Percentiles rank a stretch among this genome's conserved stretches.
Evolutionary conservation across 768 basidiomycete species (phyloP).

Genomic region (Gloeopeniophorella convolvens): DNA sequence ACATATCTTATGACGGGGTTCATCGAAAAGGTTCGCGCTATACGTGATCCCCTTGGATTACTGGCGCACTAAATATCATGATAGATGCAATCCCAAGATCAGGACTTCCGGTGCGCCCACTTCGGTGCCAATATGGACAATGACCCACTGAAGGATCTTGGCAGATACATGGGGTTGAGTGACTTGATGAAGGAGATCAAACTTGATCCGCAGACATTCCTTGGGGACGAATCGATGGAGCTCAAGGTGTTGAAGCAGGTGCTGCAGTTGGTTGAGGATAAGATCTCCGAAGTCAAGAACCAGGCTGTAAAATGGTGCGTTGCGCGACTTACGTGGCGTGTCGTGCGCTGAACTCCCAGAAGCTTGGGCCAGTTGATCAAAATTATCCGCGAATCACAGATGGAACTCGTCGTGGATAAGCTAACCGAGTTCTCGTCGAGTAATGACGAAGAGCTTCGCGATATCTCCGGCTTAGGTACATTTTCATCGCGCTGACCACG

Average conservation of each 20-base stretch:
- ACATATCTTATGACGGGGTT: slow-evolving; percentile 79
- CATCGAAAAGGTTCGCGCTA: slow-evolving; percentile 60
- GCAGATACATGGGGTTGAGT: slow-evolving; percentile 93
- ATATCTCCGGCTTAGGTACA: slow-evolving; percentile 89
- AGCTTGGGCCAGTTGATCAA: slow-evolving; percentile 90
- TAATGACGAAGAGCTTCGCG: slow-evolving; percentile 87
- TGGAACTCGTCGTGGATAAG: slow-evolving; percentile 84
- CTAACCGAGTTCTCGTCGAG: slow-evolving; percentile 81
- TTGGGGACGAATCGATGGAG: slow-evolving; percentile 83
- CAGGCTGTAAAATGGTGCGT: slow-evolving; percentile 90
- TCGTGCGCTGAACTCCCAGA: background rate
- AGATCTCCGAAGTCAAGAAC: slow-evolving; percentile 97
- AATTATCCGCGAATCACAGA: slow-evolving; percentile 74
- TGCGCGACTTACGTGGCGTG: background rate
- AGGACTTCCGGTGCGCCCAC: slow-evolving; percentile 71
- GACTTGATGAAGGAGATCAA: slow-evolving; percentile 88
- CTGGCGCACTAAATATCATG: slow-evolving; percentile 12
- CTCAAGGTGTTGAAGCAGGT: slow-evolving; percentile 80
- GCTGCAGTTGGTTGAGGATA: slow-evolving; percentile 82
- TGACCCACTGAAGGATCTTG: slow-evolving; percentile 15
- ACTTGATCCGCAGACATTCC: slow-evolving; percentile 65
- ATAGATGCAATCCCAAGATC: slow-evolving; percentile 87
- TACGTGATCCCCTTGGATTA: background rate
- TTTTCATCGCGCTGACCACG: background rate
- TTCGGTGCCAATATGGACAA: slow-evolving; percentile 15